phyloP scores from a whole-genome alignment of 139 green algal genomes.

The Axilococcus clingmanii region DNA sequence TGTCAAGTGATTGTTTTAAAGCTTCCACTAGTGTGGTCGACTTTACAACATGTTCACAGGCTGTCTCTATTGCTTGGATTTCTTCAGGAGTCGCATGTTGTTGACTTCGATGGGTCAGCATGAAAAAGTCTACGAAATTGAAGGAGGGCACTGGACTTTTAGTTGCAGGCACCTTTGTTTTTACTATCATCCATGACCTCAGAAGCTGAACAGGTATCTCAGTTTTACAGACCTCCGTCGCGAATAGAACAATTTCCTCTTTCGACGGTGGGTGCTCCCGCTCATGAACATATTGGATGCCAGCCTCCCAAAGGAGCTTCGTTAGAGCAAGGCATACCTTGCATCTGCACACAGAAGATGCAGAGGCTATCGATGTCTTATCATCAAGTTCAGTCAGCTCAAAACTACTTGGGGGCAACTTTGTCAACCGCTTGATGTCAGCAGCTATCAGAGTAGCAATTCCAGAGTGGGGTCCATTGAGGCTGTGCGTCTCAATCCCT shows the following conservation, averaged over 20 bases:
- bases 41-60: too few relatives aligned
- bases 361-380: neutral
- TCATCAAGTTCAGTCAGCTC: neutral
- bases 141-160: neutral
- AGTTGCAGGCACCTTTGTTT: neutral
- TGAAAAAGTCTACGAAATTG: too few relatives aligned
- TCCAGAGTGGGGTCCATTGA: neutral
- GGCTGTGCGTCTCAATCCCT: neutral
- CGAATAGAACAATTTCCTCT: neutral
- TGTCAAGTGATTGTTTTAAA: too few relatives aligned
- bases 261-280: neutral
- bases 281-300: neutral
- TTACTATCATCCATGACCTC: neutral
- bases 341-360: neutral
- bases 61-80: too few relatives aligned
- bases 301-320: neutral
- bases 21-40: too few relatives aligned
- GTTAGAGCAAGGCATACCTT: slow-evolving; percentile 1
- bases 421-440: neutral
- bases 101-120: too few relatives aligned
- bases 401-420: slow-evolving; percentile 2
- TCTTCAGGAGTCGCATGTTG: too few relatives aligned
- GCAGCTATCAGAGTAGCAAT: neutral
- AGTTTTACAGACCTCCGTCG: neutral
- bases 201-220: neutral